Evolutionary conservation across 495 filamentous ascomycete species (phyloP), one percentile per base, ranked within the genome.

Genomic region (Achaetomiella virescens): DNA sequence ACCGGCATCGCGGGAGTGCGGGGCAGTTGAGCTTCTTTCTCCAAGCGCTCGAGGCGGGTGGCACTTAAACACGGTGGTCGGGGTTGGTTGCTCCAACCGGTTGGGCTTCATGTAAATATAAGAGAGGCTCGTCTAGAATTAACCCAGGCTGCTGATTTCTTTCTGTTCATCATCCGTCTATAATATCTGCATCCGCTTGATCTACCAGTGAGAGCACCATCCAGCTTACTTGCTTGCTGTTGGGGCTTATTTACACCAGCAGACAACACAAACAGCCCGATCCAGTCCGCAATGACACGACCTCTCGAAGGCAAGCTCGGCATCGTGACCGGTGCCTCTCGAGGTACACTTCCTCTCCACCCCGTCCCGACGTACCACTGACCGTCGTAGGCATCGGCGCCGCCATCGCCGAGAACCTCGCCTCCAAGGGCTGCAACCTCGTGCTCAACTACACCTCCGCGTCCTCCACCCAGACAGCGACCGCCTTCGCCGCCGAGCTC

Each of bases 371-470:
- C 20, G 40, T 21, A 47, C 52, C 14, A 44, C 36, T 56, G 24
- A 55, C 53, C 51, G 48, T n/a, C 18, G 17, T 20, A 95, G 90
- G 90, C 60, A 95, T 96, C 65, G 90, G 91, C 47, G 87, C 83
- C 54, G 86, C 87, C n/a, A 90, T 91, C 61, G 85, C 84, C 36
- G 79, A 78, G 47, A 92, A 93, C 62, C 82, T 91, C 15, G 87
- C 87, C 21, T 74, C 78, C 37, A 90, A 91, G 71, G 88, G 88
- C 57, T 79, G 77, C 63, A 78, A 79, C 15, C 73, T 91, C 4
- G 72, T 91, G 24, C 71, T 91, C 22, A 86, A 84, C 70, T 89
- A 85, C 72, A 85, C 84, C 38, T 88, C 86, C 1, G 9, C 64
- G 8, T 66, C 68, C 29, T 73, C 72, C 18, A 48, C 64, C 24